A percentile compares a stretch with the other conserved stretches of the same genome.
Conservation (phyloP, 1,284 basidiomycete species). For the Ganoderma lingzhi region DNA sequence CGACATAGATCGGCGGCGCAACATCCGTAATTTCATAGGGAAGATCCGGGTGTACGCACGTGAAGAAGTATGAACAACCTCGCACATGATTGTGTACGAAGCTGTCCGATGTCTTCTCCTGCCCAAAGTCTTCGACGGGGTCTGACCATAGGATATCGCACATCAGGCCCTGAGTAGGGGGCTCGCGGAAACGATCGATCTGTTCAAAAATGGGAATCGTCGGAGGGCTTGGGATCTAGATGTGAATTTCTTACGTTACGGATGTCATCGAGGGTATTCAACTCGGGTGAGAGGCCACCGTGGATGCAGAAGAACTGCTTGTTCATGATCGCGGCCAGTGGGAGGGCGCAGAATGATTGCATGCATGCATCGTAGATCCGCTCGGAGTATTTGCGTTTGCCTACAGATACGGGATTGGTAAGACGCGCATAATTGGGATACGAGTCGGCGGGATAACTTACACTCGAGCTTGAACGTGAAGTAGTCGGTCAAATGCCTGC, state of each 20-base stretch:
- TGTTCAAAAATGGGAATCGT: slow-evolving; percentile 40
- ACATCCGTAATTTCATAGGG: not conserved
- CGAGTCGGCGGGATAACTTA: slow-evolving; percentile 46
- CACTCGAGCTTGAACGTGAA: slow-evolving; percentile 98
- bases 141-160: slow-evolving; percentile 97
- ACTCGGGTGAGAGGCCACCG: slow-evolving; percentile 90
- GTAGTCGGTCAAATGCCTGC: slow-evolving; percentile 94
- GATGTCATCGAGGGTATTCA: slow-evolving; percentile 92
- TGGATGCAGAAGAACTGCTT: slow-evolving; percentile 98
- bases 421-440: not conserved
- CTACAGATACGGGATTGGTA: slow-evolving; percentile 46
- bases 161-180: slow-evolving; percentile 94
- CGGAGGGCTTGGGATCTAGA: slow-evolving; percentile 7
- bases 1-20: not conserved
- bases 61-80: slow-evolving; percentile 97
- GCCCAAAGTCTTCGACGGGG: slow-evolving; percentile 93
- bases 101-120: slow-evolving; percentile 86
- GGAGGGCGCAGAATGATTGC: slow-evolving; percentile 93
- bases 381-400: slow-evolving; percentile 95
- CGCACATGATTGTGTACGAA: slow-evolving; percentile 95
- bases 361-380: slow-evolving; percentile 91
- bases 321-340: slow-evolving; percentile 95
- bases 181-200: slow-evolving; percentile 96
- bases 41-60: slow-evolving; percentile 55
- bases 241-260: slow-evolving; percentile 59